phyloP scores from a whole-genome alignment of 768 basidiomycete species.

The Mycena capillaripes region DNA sequence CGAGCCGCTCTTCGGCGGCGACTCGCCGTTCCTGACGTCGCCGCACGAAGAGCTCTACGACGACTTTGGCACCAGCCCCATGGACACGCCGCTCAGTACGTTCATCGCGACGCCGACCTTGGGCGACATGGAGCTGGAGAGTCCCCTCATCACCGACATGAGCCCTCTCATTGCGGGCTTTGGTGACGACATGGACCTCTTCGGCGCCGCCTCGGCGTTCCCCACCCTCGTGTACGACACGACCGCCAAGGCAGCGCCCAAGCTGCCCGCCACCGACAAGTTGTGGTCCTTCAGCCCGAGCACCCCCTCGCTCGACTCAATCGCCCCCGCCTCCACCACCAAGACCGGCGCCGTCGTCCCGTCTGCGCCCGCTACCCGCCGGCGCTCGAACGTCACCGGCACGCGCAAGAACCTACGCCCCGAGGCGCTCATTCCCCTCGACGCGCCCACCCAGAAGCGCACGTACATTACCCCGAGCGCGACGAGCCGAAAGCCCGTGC shows the following conservation, averaged over 20 bases:
- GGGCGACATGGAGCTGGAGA: constrained; percentile 1
- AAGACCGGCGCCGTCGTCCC: constrained; percentile 9
- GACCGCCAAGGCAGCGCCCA: not conserved
- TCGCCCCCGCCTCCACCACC: constrained; percentile 8
- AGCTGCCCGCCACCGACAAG: constrained; percentile 15
- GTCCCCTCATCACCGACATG: constrained; percentile 13
- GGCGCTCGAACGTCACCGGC: constrained; percentile 43
- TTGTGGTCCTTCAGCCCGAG: constrained; percentile 22
- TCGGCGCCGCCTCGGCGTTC: constrained; percentile 2
- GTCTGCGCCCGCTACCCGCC: not conserved
- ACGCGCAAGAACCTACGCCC: constrained; percentile 70
- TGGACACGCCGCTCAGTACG: constrained; percentile 28
- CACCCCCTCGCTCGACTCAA: constrained; percentile 26
- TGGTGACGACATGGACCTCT: constrained; percentile 7
- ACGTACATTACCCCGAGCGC: constrained; percentile 64
- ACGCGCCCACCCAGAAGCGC: constrained; percentile 74
- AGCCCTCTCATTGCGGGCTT: constrained; percentile 16
- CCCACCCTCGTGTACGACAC: not conserved
- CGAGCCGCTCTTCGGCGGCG: constrained; percentile 16
- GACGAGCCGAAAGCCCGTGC: constrained; percentile 72
- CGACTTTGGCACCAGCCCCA: constrained; percentile 32
- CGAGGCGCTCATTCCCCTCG: constrained; percentile 59
- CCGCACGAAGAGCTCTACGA: constrained; percentile 13
- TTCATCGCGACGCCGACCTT: constrained; percentile 22
- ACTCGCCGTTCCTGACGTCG: constrained; percentile 26